Base-by-base conservation (phyloP, 2,329 filamentous ascomycete species). In the Elsinoe arachidis region DNA sequence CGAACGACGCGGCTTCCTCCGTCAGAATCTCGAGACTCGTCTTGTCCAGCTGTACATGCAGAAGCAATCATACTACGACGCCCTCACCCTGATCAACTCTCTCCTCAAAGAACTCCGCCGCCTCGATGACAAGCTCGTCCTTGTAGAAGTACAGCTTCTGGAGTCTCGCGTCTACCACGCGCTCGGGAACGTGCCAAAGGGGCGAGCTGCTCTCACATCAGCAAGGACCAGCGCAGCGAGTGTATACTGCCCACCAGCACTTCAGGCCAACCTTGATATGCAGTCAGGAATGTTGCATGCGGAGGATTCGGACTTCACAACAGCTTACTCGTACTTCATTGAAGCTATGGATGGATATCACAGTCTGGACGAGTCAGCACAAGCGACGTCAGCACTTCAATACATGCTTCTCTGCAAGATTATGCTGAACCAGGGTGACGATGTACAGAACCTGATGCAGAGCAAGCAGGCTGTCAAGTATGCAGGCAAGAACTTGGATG, bases 341-440 rank as follows among this genome's bases (percentile, higher is more conserved):
- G 93, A 99, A 77, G 93, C 95, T 2, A 84, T 99, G 62, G 93
- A 99, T 71, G 93, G 93, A 60, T 99, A 97, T 74, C 90, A 93
- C 75, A 86, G 86, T 47, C 90, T 95, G 72, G 93, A 99, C 64
- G 90, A 96, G 70, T 78, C 85, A 38, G 77, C 80, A 62, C 90
- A 91, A 74, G 93, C 95, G n/a, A 95, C 92, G n/a, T 89, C 92
- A 11, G 90, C 93, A 10, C 79, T 99, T 63, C 93, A 99, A 78
- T 99, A 99, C 80, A 99, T 99, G 93, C 83, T 99, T 56, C 85
- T 99, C 35, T 97, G 93, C 84, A 99, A 99, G 79, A 93, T 99
- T 73, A 99, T 99, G 95, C 81, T 99, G 65, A 99, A 99, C 76
- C 80, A 95, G 39, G 90, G 85, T 63, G 91, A 97, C 77, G 95